Conservation (phyloP, 176 grass and related monocot species). For the Cocos nucifera region DNA sequence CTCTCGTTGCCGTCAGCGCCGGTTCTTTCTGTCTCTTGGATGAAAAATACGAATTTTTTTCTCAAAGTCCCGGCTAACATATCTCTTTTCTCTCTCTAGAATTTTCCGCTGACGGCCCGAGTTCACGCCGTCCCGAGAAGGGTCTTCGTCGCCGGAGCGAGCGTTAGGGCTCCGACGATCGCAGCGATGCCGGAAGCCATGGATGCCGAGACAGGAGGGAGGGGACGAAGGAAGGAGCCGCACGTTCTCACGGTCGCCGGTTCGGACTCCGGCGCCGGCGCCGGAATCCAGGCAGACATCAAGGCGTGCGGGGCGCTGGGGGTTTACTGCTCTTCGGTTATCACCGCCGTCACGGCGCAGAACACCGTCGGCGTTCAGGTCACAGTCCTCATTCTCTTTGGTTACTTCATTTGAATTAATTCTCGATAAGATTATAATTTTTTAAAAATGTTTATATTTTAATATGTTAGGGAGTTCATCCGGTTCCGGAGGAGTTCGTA, state of each 20-base stretch:
- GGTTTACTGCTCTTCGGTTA: slow-evolving; percentile 75
- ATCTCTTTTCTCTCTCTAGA: too few species aligned
- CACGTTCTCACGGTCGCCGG: slow-evolving; percentile 88
- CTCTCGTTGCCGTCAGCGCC: too few species aligned
- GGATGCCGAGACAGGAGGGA: too few species aligned
- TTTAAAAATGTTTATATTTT: not conserved
- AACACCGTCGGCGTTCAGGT: slow-evolving; percentile 94
- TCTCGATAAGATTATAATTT: not conserved
- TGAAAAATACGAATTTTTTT: too few species aligned
- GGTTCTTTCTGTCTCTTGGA: too few species aligned
- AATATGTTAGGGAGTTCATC: slow-evolving; percentile 49
- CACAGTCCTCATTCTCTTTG: not conserved
- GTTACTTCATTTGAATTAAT: not conserved
- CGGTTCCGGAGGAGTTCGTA: slow-evolving; percentile 72
- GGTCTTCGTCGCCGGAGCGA: not conserved
- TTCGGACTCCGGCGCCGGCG: slow-evolving; percentile 77
- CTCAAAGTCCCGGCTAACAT: too few species aligned
- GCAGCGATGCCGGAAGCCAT: slow-evolving; percentile 14
- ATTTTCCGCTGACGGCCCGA: too few species aligned
- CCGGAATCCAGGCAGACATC: slow-evolving; percentile 84
- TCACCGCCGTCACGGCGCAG: slow-evolving; percentile 90
- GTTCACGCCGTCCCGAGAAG: too few species aligned
- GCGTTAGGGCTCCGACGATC: not conserved
- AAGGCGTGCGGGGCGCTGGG: slow-evolving; percentile 80
- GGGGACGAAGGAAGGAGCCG: slow-evolving; percentile 21